These are phyloP conservation scores for Dactylonectria macrodidyma DNA, from an alignment of 2,329 filamentous ascomycete genomes.

Conservation along the genomic window DNA sequence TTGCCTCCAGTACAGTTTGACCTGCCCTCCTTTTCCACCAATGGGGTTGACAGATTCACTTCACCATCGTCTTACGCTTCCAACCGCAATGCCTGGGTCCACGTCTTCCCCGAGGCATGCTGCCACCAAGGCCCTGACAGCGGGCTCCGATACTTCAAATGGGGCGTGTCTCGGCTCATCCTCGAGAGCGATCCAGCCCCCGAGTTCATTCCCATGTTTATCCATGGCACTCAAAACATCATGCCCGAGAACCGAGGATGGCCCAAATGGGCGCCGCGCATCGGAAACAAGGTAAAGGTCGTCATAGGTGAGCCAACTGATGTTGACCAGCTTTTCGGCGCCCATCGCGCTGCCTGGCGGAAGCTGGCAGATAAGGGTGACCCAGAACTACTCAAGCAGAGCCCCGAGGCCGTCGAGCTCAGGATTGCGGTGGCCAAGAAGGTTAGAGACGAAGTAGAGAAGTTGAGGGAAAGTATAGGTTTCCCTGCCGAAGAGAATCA, in stretches of 20 bases:
- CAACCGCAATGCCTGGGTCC: constrained; percentile 87
- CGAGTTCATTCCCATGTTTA: constrained; percentile 93
- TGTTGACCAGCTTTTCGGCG: constrained; percentile 81
- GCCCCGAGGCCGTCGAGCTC: constrained; percentile 76
- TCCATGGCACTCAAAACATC: constrained; percentile 88
- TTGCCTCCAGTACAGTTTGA: constrained; percentile 37
- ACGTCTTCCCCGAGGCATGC: constrained; percentile 96
- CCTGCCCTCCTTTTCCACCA: constrained; percentile 74
- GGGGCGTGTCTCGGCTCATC: constrained; percentile 93
- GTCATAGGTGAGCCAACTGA: constrained; percentile 87
- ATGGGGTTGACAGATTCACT: constrained; percentile 74
- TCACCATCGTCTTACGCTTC: constrained; percentile 80
- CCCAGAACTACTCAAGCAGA: constrained; percentile 59
- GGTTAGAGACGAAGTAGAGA: constrained; percentile 85
- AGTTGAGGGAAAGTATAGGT: constrained; percentile 80
- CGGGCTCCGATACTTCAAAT: constrained; percentile 97
- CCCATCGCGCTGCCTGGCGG: constrained; percentile 82
- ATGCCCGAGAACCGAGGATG: constrained; percentile 89
- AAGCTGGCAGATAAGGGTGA: constrained; percentile 69
- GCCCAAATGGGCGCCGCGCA: constrained; percentile 85
- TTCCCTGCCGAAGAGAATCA: constrained; percentile 84
- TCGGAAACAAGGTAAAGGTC: constrained; percentile 78
- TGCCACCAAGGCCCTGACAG: constrained; percentile 88
- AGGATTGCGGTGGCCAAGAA: constrained; percentile 84
- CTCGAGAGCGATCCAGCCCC: constrained; percentile 90